Base-by-base conservation (phyloP, 2,329 filamentous ascomycete genomes). In the Fusarium sp. region DNA sequence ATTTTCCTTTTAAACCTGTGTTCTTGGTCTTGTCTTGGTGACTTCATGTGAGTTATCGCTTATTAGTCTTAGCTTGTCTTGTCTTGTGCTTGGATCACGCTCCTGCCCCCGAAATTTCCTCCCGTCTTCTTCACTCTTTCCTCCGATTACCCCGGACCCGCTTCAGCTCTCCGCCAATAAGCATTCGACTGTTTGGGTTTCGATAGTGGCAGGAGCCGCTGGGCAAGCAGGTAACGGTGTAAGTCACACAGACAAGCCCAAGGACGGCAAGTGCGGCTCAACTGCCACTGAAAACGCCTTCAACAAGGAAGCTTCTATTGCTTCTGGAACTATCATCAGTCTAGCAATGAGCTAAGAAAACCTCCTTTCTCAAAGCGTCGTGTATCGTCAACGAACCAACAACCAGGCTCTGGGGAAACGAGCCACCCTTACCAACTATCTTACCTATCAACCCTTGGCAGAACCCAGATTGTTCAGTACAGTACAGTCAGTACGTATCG, bases 391-490 rank as follows among this genome's bases (percentile, higher is more conserved):
- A 16, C 41, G 51, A 55, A 53, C 50, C 53, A 57, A 51, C 51
- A 51, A 58, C 39, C 66, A 34, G 66, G 62, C 52, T 41, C 30
- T 51, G 30, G 53, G 45, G 12, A 67, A 28, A 37, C 31, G 53
- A 42, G 39, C 43, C 42, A 64, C 46, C 19, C 18, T 49, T 37
- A 48, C 18, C 34, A 37, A 37, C 18, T 37, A 18, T 39, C 9
- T 18, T 2, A 26, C 49, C 37, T 37, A 12, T 21, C 19, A 26
- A 26, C 34, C 23, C 34, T 16, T 21, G 34, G 19, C 49, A 52
- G 42, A 52, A 16, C 14, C 11, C 21, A 21, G 23, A 19, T 37
- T 14, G 7, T 41, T 26, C 49, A 52, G 23, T 51, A 52, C 49
- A 52, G 18, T 26, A 52, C 23, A 25, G 10, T 8, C 49, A 42